Conservation (phyloP, 2,329 filamentous ascomycete species). For the Penicillium sumatraense region DNA sequence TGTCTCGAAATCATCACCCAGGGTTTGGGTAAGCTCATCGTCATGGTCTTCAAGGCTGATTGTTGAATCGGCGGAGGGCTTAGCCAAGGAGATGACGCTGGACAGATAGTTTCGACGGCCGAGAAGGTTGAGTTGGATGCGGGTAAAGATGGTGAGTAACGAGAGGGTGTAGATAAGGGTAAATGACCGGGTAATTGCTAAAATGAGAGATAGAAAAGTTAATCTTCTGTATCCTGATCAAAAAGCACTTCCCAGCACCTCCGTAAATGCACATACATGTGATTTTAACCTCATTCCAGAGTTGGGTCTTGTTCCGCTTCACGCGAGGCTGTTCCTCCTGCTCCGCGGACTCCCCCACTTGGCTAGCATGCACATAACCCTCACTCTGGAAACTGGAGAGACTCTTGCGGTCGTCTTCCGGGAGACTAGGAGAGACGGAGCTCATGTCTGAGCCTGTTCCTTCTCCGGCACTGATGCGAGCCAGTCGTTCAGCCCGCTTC, state of each 20-base stretch:
- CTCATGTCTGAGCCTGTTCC: conserved; percentile 61
- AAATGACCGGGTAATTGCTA: conserved; percentile 87
- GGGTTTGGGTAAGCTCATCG: conserved; percentile 82
- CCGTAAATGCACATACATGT: conserved; percentile 64
- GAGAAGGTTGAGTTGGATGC: conserved; percentile 95
- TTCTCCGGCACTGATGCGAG: conserved; percentile 61
- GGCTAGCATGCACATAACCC: conserved; percentile 81
- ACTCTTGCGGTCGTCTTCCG: conserved; percentile 82
- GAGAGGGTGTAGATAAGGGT: conserved; percentile 90
- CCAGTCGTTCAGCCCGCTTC: conserved; percentile 78
- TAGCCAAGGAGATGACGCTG: conserved; percentile 88
- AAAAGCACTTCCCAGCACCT: neutral
- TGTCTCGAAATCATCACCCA: conserved; percentile 93
- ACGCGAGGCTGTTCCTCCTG: conserved; percentile 53
- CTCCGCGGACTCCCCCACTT: conserved; percentile 64
- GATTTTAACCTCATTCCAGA: conserved; percentile 98
- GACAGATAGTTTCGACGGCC: conserved; percentile 94
- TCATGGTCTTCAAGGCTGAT: conserved; percentile 94
- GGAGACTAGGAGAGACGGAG: conserved; percentile 68
- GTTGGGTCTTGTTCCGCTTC: conserved; percentile 84
- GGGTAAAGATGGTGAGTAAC: conserved; percentile 86
- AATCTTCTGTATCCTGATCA: neutral
- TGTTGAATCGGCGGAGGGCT: conserved; percentile 70
- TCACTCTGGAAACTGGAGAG: conserved; percentile 77
- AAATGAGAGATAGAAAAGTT: neutral